A percentile compares a stretch with the other conserved stretches of the same genome.
Evolutionary conservation across 441 rosid species (phyloP).

Genomic region (Eruca vesicaria): DNA sequence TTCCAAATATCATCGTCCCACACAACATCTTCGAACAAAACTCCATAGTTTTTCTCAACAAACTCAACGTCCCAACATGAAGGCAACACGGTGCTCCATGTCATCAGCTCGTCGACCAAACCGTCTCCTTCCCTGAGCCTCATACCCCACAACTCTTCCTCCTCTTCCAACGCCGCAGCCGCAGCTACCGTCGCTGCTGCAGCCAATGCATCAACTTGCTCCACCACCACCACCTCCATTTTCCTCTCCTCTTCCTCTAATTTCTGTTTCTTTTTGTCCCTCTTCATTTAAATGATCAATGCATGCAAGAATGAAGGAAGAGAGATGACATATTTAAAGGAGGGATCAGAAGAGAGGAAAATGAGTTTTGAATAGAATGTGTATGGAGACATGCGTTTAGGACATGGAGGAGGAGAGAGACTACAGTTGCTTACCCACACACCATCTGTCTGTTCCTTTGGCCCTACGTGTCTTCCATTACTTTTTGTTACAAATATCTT

Average conservation of each 20-base stretch:
- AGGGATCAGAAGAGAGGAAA: background rate
- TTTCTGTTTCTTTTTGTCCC: slow-evolving; percentile 21
- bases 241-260: background rate
- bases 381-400: slow-evolving; percentile 33
- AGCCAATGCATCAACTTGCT: slow-evolving; percentile 27
- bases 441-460: slow-evolving; percentile 34
- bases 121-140: slow-evolving; percentile 17
- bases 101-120: slow-evolving; percentile 55
- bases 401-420: slow-evolving; percentile 26
- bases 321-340: slow-evolving; percentile 16
- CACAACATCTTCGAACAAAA: slow-evolving; percentile 47
- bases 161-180: slow-evolving; percentile 29
- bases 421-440: slow-evolving; percentile 15
- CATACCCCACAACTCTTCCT: slow-evolving; percentile 30
- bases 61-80: slow-evolving; percentile 57
- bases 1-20: slow-evolving; percentile 81
- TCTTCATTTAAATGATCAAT: slow-evolving; percentile 27
- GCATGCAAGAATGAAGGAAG: slow-evolving; percentile 6
- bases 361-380: slow-evolving; percentile 14
- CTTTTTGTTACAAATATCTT: slow-evolving; percentile 25
- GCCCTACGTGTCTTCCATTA: slow-evolving; percentile 39
- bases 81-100: slow-evolving; percentile 56
- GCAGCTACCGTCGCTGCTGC: slow-evolving; percentile 33
- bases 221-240: slow-evolving; percentile 15
- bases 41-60: slow-evolving; percentile 42